phyloP scores from a whole-genome alignment of 352 stramenopile species.

The Phytophthora agathidicida region DNA sequence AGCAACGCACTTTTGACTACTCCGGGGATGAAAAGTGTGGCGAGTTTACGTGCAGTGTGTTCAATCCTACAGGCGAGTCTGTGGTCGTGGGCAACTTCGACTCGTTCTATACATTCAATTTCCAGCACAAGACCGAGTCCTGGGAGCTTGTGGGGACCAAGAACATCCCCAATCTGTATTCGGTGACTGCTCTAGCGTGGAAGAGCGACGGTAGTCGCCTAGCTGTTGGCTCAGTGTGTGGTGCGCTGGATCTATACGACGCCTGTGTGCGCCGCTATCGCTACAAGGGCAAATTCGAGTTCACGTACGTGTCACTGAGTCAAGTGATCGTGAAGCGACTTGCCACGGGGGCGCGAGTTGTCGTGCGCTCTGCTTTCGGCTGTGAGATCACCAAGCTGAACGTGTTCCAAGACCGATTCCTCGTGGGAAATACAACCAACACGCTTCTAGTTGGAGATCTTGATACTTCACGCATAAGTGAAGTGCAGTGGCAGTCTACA shows the following conservation, averaged over 20 bases:
- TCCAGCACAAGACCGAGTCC: constrained; percentile 80
- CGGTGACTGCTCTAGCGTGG: constrained; percentile 92
- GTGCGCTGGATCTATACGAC: constrained; percentile 93
- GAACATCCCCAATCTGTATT: constrained; percentile 93
- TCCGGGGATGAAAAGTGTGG: constrained; percentile 79
- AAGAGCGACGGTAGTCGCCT: constrained; percentile 91
- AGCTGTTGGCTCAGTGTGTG: constrained; percentile 91
- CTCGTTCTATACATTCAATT: constrained; percentile 91
- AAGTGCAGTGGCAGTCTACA: constrained; percentile 91
- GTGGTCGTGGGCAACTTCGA: constrained; percentile 95
- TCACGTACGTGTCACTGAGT: constrained; percentile 94
- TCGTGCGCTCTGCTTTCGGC: constrained; percentile 90
- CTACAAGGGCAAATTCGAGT: constrained; percentile 96
- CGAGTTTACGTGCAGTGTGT: constrained; percentile 80
- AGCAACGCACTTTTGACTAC: constrained; percentile 92
- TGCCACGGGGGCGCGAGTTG: constrained; percentile 81
- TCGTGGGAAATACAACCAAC: constrained; percentile 92
- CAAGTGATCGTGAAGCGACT: constrained; percentile 95
- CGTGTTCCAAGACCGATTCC: constrained; percentile 93
- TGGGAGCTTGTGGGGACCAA: constrained; percentile 89
- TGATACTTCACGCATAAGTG: constrained; percentile 90
- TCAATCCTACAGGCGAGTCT: constrained; percentile 92
- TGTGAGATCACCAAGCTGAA: constrained; percentile 95
- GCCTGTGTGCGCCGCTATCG: constrained; percentile 90
- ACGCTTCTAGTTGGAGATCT: constrained; percentile 93